These are phyloP conservation scores for Picochlorum sp. DNA, from an alignment of 139 green algal species.

Conservation along the genomic window DNA sequence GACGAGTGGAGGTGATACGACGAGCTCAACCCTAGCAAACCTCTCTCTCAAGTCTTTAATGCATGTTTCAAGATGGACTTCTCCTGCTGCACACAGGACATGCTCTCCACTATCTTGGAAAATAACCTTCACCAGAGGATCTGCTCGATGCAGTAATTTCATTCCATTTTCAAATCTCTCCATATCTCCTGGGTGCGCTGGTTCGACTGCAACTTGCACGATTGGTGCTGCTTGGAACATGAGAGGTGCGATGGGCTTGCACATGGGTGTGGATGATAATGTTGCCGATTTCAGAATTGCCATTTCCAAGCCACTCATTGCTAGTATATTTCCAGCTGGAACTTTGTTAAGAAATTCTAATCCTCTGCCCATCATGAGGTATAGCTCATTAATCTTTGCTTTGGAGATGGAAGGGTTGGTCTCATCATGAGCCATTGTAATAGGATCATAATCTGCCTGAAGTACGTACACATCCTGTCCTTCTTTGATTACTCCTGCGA, in stretches of 20 bases:
- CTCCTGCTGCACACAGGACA: conserved; percentile 74
- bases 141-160: conserved; percentile 81
- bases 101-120: conserved; percentile 71
- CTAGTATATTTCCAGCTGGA: conserved; percentile 85
- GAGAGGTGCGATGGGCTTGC: conserved; percentile 76
- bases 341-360: conserved; percentile 56
- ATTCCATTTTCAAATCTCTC: conserved; percentile 69
- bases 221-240: conserved; percentile 87
- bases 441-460: conserved; percentile 61
- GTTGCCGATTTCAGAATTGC: conserved; percentile 91
- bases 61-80: conserved; percentile 95
- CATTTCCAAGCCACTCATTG: conserved; percentile 69
- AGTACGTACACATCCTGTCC: conserved; percentile 67
- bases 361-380: conserved; percentile 93
- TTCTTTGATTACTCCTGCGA: conserved; percentile 54
- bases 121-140: conserved; percentile 73
- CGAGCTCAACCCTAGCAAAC: conserved; percentile 80
- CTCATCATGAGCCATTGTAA: not conserved
- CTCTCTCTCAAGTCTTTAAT: conserved; percentile 88
- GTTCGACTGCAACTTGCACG: conserved; percentile 90
- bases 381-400: conserved; percentile 44
- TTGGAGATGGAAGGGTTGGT: not conserved
- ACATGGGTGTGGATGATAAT: conserved; percentile 54
- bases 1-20: conserved; percentile 88
- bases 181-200: conserved; percentile 67